These are phyloP conservation scores for Gleditsia sinensis DNA, from an alignment of 306 rosid genomes.

Conservation along the genomic window DNA sequence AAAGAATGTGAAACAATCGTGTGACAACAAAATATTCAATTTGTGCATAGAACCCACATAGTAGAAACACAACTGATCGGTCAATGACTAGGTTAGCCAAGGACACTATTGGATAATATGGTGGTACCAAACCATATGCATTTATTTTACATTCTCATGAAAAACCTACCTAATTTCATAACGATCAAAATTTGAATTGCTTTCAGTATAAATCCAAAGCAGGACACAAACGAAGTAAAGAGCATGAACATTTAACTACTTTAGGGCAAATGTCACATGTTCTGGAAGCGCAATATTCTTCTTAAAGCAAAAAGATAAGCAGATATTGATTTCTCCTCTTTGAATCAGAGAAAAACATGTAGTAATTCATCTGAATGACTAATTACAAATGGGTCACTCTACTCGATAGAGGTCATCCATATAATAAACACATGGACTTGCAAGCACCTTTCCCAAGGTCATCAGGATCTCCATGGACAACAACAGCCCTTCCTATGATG, in stretches of 20 bases:
- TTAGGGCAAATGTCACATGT: background rate
- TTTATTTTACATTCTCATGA: background rate
- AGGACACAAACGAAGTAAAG: background rate
- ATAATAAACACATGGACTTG: background rate
- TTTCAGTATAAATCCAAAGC: background rate
- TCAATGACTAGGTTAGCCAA: background rate
- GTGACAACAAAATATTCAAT: background rate
- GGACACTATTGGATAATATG: background rate
- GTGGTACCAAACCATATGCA: background rate
- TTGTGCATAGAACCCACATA: background rate
- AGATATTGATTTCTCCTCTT: background rate
- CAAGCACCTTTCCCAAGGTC: slow-evolving; percentile 90
- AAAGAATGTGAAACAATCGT: slow-evolving; percentile 9
- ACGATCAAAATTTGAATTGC: background rate
- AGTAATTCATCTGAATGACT: background rate
- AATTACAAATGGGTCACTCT: background rate
- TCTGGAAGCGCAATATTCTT: background rate
- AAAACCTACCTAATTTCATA: background rate
- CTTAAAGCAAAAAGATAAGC: background rate
- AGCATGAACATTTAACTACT: background rate
- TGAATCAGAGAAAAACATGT: background rate
- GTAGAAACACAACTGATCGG: background rate
- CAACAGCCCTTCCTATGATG: slow-evolving; percentile 95
- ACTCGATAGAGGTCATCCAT: background rate
- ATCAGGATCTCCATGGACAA: slow-evolving; percentile 91